These are phyloP conservation scores for Hygrophila difformis DNA, from an alignment of 257 asterid species.

Conservation along the genomic window DNA sequence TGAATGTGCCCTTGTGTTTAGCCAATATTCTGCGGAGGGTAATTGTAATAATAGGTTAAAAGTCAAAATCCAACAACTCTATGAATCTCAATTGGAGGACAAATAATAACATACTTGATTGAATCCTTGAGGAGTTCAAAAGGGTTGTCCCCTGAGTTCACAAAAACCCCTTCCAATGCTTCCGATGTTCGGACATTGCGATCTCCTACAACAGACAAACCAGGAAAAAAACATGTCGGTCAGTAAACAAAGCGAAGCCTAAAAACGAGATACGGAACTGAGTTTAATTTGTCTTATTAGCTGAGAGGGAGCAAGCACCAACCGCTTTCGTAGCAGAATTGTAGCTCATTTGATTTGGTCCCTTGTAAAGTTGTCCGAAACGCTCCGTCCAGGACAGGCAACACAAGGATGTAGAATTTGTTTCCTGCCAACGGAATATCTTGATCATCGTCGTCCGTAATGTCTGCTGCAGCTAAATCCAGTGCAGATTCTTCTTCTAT, in stretches of 20 bases:
- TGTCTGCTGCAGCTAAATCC: background rate
- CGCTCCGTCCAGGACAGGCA: slow-evolving; percentile 46
- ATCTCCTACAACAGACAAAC: slow-evolving; percentile 22
- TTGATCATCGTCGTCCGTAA: slow-evolving; percentile 3
- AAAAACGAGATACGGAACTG: too few relatives aligned
- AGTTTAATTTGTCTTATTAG: too few relatives aligned
- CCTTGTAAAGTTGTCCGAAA: slow-evolving; percentile 50
- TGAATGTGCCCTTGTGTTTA: background rate
- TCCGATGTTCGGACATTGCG: slow-evolving; percentile 19
- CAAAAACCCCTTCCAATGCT: slow-evolving; percentile 26
- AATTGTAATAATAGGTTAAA: too few relatives aligned
- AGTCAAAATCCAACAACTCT: background rate
- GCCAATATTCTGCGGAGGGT: background rate
- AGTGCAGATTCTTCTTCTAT: slow-evolving; percentile 23
- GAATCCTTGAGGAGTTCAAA: slow-evolving; percentile 34
- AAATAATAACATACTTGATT: slow-evolving; percentile 16
- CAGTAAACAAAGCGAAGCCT: too few relatives aligned
- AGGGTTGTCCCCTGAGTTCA: slow-evolving; percentile 33
- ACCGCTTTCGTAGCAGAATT: slow-evolving; percentile 55
- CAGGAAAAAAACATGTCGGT: slow-evolving; percentile 1
- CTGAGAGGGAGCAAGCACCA: too few relatives aligned
- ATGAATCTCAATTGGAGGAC: background rate
- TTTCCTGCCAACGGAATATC: background rate
- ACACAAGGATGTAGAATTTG: slow-evolving; percentile 31
- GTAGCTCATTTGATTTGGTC: slow-evolving; percentile 30